phyloP scores from a whole-genome alignment of 2,329 filamentous ascomycete genomes.

The Talaromyces sp. region DNA sequence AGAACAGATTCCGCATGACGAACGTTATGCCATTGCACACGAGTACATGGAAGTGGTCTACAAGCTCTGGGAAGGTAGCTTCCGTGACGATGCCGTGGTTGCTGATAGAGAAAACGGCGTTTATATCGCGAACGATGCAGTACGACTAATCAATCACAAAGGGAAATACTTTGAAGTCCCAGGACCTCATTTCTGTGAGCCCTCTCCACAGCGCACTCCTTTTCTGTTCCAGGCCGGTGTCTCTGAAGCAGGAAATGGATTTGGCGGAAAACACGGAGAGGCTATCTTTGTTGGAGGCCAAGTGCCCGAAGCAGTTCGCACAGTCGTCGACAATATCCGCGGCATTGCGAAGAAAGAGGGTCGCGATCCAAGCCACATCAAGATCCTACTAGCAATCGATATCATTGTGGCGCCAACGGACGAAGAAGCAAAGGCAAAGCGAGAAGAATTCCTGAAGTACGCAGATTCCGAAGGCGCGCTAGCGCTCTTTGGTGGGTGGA shows the following conservation, averaged over 20 bases:
- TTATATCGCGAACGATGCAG: slow-evolving; percentile 30
- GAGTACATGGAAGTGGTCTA: slow-evolving; percentile 44
- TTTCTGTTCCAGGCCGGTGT: slow-evolving; percentile 46
- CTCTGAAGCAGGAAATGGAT: slow-evolving; percentile 41
- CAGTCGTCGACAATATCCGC: slow-evolving; percentile 39
- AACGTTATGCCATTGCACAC: slow-evolving; percentile 45
- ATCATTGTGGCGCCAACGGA: slow-evolving; percentile 43
- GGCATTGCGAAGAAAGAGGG: slow-evolving; percentile 34
- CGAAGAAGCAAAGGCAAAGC: slow-evolving; percentile 40
- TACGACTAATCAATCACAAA: slow-evolving; percentile 35
- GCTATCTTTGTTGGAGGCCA: slow-evolving; percentile 45
- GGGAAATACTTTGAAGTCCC: slow-evolving; percentile 15
- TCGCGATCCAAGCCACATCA: slow-evolving; percentile 36
- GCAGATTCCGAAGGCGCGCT: slow-evolving; percentile 42
- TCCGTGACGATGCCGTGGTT: slow-evolving; percentile 39
- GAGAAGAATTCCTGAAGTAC: slow-evolving; percentile 37
- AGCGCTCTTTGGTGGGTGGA: slow-evolving; percentile 45
- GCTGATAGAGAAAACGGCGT: slow-evolving; percentile 13
- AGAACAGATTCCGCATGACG: slow-evolving; percentile 44
- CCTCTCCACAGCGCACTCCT: slow-evolving; percentile 44
- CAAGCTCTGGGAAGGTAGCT: slow-evolving; percentile 51
- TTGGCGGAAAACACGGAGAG: slow-evolving; percentile 42
- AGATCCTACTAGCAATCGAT: slow-evolving; percentile 42
- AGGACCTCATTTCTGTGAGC: slow-evolving; percentile 36
- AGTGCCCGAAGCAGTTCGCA: slow-evolving; percentile 35